Evolutionary conservation across 2,329 filamentous ascomycete genomes (phyloP), one percentile per base, ranked within the genome.

Genomic region (Paraconiothyrium sp.): DNA sequence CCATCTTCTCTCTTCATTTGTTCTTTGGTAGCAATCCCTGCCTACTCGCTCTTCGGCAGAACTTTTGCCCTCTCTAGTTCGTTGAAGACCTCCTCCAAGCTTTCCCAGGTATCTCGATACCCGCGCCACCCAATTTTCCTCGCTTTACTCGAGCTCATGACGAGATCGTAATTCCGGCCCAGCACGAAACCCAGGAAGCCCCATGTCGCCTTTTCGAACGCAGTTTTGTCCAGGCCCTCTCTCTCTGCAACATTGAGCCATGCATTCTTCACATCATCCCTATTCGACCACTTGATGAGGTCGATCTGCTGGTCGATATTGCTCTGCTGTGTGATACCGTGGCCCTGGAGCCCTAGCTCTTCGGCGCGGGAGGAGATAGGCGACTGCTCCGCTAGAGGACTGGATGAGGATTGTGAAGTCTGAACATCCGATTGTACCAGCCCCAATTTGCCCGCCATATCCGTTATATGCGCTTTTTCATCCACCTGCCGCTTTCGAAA

Each of bases 141-240:
- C 5, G 82, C 82, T 69, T 84, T 84, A 52, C 74, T 82, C 78
- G 84, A 82, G 57, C 74, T 80, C 46, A 79, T 67, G 1, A 82
- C 77, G 6, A 80, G 50, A 65, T 79, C 76, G 59, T 77, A 83
- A 46, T 78, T 76, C 39, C 82, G 67, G 0, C 82, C 81, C 27
- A 84, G 67, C 2, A 80, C 78, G 65, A 83, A 81, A 7, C 76
- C 78, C 55, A 81, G 64, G 57, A 81, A 83, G 0, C 63, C 72
- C 81, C 81, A 84, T 0, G 82, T 84, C 1, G 80, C 82, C 59
- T 80, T 79, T 8, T 80, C 78, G 61, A 80, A 82, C 0, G 72
- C 76, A 16, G 74, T 69, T 55, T 80, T 71, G 4, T 81, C 73
- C 20, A 84, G 46, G 0, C 73, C 70, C 27, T 81, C 71, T 9